Conservation (phyloP, 2,329 filamentous ascomycete genomes). For the Talaromyces sp. region DNA sequence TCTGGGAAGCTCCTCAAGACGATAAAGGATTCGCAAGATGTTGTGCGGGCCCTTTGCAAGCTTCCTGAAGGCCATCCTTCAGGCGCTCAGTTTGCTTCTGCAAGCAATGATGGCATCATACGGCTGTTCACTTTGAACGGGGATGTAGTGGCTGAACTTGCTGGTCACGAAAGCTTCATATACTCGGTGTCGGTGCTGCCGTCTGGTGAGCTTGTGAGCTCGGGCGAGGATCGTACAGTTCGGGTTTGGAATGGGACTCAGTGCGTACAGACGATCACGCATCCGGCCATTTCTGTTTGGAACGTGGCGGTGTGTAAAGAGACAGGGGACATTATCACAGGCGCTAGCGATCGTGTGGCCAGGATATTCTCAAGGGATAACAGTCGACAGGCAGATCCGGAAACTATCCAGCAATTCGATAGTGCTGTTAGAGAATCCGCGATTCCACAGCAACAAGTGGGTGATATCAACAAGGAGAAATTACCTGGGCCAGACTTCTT, state of each 20-base stretch:
- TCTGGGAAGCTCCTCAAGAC: conserved; percentile 60
- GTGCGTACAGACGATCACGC: conserved; percentile 92
- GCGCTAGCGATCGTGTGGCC: conserved; percentile 81
- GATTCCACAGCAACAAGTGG: conserved; percentile 81
- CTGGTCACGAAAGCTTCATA: conserved; percentile 91
- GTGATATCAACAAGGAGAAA: conserved; percentile 84
- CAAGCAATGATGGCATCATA: conserved; percentile 87
- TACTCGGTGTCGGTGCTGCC: conserved; percentile 77
- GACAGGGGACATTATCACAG: conserved; percentile 89
- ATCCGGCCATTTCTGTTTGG: conserved; percentile 97
- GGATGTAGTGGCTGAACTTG: conserved; percentile 68
- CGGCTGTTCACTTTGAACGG: conserved; percentile 82
- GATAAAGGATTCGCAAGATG: conserved; percentile 69
- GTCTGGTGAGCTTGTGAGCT: conserved; percentile 81
- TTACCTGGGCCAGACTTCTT: conserved; percentile 86
- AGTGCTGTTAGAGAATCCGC: conserved; percentile 76
- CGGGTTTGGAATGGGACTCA: conserved; percentile 78
- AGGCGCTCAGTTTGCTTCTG: conserved; percentile 88
- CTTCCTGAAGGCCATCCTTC: conserved; percentile 72
- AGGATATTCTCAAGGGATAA: conserved; percentile 74
- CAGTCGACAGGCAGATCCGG: conserved; percentile 65
- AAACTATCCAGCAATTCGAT: conserved; percentile 69
- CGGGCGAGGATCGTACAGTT: conserved; percentile 90
- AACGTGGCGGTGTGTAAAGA: conserved; percentile 74
- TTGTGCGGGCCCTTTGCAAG: conserved; percentile 82